Conservation (phyloP, 352 stramenopile genomes). For the Thraustochytrium striatum region DNA sequence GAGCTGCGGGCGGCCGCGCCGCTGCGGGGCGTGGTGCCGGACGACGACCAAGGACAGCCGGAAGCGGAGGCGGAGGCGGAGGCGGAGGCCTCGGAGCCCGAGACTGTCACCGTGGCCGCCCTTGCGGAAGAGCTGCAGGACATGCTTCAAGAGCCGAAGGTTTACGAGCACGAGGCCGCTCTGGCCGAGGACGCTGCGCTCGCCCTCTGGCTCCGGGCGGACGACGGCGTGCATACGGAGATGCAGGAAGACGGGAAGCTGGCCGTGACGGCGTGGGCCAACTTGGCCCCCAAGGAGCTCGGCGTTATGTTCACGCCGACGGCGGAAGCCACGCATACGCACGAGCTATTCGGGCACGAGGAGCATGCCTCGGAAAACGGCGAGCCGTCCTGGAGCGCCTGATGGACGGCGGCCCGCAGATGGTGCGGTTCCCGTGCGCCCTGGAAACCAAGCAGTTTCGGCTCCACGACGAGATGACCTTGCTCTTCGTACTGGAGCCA, state of each 20-base stretch:
- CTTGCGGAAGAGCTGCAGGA: too few species aligned
- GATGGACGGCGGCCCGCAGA: conserved; percentile 8
- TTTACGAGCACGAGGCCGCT: not conserved
- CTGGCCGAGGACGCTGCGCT: not conserved
- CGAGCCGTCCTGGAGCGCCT: conserved; percentile 7
- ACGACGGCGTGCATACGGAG: not conserved
- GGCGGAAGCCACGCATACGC: not conserved
- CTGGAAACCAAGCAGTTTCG: not conserved
- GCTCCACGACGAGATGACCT: not conserved
- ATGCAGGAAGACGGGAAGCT: not conserved
- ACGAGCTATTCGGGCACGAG: conserved; percentile 32
- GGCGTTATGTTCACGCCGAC: not conserved
- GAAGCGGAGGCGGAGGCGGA: too few species aligned
- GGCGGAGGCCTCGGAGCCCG: too few species aligned
- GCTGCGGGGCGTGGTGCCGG: too few species aligned
- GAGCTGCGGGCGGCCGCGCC: too few species aligned
- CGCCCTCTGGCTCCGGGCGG: conserved; percentile 16
- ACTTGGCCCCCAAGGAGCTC: not conserved
- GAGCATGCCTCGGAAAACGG: conserved; percentile 8
- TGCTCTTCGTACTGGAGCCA: conserved; percentile 20
- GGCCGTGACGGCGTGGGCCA: not conserved
- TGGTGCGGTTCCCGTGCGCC: conserved; percentile 28
- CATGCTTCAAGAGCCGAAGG: too few species aligned
- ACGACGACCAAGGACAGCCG: too few species aligned
- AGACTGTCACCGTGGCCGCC: too few species aligned